phyloP scores from a whole-genome alignment of 805 yeast species.

The Suhomyces prunicola region DNA sequence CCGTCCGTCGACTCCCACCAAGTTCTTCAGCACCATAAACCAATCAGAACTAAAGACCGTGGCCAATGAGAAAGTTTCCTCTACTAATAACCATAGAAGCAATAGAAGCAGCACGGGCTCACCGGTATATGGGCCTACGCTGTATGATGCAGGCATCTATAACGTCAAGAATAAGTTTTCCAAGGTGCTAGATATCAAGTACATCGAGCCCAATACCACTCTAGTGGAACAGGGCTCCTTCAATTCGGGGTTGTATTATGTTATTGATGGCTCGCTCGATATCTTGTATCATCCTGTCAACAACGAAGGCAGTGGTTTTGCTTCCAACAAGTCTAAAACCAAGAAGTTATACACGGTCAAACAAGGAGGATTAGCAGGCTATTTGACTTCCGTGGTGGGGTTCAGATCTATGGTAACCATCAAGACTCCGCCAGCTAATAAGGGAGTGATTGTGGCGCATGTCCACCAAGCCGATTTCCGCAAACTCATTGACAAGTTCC shows the following conservation, averaged over 20 bases:
- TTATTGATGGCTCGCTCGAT: constrained; percentile 74
- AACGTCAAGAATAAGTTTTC: constrained; percentile 57
- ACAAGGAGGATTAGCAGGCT: constrained; percentile 86
- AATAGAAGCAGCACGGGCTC: neutral
- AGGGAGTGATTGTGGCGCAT: constrained; percentile 62
- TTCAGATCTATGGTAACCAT: constrained; percentile 74
- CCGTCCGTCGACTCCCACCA: constrained; percentile 16
- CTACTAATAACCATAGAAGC: neutral
- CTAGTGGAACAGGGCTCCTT: constrained; percentile 63
- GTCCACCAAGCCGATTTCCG: constrained; percentile 63
- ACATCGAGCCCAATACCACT: constrained; percentile 49
- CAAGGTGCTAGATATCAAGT: constrained; percentile 54
- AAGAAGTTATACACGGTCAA: constrained; percentile 54
- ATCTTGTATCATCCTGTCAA: constrained; percentile 42
- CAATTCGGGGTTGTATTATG: constrained; percentile 74
- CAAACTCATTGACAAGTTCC: constrained; percentile 67
- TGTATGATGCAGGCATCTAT: constrained; percentile 40
- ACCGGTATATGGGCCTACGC: neutral
- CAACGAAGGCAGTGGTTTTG: constrained; percentile 9
- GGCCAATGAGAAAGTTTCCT: neutral
- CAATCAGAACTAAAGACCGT: constrained; percentile 11
- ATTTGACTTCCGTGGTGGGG: constrained; percentile 75
- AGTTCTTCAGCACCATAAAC: constrained; percentile 31
- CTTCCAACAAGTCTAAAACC: neutral
- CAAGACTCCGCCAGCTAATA: constrained; percentile 54